Base-by-base conservation (phyloP, 2,329 filamentous ascomycete species). In the Thielaviopsis musarum region DNA sequence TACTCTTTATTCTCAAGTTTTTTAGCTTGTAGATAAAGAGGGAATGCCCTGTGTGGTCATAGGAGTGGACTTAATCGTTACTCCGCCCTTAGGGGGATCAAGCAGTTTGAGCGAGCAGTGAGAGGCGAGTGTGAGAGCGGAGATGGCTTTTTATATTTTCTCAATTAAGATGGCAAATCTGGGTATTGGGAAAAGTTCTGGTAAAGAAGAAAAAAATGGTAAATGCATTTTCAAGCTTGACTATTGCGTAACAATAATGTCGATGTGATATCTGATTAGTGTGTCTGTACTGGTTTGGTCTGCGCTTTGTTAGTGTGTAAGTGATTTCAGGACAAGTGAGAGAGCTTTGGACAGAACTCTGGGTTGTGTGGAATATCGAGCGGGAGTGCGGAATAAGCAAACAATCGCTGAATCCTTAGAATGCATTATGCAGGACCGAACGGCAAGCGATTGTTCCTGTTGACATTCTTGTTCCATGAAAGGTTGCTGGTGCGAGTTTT, bases 21-120 rank as follows among this genome's bases (percentile, higher is more conserved):
- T 63, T 59, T 64, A 62, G 59, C 54, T 56, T 64, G 41, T 21
- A 21, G 57, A 63, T 55, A 62, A 72, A 74, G 85, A 89, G 91
- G 90, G 91, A 97, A 96, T 90, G 91, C 91, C 91, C 90, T 96
- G 91, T 93, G 83, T 79, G 83, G 77, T 52, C 81, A 81, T 79
- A 81, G 84, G 87, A 84, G 77, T 85, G 82, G 82, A 88, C 88
- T 91, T 94, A 72, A 91, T 77, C 84, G 88, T 90, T 85, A 80
- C 85, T 84, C 85, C 80, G 76, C 78, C 73, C 67, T 66, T 51
- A 19, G 17, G 54, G 28, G 54, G 58, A 57, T 56, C 30, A 41
- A n/a, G n/a, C 13, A 49, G 22, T 28, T 55, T 49, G 52, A 49
- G 45, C n/a, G n/a, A 59, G 30, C n/a, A 34, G 34, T 49, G 52